Conservation (phyloP, 1,284 basidiomycete species). For the Boletus semigastroideus region DNA sequence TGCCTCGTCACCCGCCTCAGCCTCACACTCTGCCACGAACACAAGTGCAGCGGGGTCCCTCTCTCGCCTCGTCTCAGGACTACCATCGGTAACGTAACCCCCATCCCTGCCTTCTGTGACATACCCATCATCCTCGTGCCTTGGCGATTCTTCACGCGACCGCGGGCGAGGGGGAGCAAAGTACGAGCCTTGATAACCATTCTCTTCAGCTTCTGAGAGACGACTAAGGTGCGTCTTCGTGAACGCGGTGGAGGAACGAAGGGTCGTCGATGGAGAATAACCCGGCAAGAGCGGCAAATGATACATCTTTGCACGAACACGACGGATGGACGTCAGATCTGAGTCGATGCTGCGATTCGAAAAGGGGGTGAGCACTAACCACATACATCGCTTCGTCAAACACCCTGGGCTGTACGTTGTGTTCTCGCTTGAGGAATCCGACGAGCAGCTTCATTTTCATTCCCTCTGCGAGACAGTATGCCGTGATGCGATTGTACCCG, state of each 20-base stretch:
- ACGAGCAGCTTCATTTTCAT: constrained; percentile 80
- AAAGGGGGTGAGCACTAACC: constrained; percentile 49
- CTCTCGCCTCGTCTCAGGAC: constrained; percentile 13
- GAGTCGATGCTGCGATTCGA: not conserved
- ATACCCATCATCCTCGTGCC: constrained; percentile 34
- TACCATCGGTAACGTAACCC: constrained; percentile 26
- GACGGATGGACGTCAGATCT: constrained; percentile 1
- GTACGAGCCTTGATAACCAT: constrained; percentile 86
- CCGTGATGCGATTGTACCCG: constrained; percentile 77
- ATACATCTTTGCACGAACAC: constrained; percentile 66
- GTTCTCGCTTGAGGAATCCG: constrained; percentile 88
- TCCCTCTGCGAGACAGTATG: constrained; percentile 83
- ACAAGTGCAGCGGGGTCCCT: not conserved
- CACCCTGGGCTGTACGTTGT: constrained; percentile 85
- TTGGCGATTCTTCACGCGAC: constrained; percentile 18
- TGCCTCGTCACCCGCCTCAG: constrained; percentile 9
- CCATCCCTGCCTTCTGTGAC: constrained; percentile 27
- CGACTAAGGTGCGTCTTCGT: constrained; percentile 62
- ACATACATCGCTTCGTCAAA: constrained; percentile 95
- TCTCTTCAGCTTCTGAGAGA: constrained; percentile 86
- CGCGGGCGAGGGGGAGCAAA: constrained; percentile 48
- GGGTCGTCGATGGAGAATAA: constrained; percentile 81
- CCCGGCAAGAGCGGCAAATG: constrained; percentile 90
- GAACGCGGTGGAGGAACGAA: constrained; percentile 77
- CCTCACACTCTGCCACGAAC: constrained; percentile 17